A percentile compares a stretch with the other conserved stretches of the same genome.
These are phyloP conservation scores for Sclerotiophoma versabilis DNA, from an alignment of 2,329 filamentous ascomycete species.

Conservation along the genomic window DNA sequence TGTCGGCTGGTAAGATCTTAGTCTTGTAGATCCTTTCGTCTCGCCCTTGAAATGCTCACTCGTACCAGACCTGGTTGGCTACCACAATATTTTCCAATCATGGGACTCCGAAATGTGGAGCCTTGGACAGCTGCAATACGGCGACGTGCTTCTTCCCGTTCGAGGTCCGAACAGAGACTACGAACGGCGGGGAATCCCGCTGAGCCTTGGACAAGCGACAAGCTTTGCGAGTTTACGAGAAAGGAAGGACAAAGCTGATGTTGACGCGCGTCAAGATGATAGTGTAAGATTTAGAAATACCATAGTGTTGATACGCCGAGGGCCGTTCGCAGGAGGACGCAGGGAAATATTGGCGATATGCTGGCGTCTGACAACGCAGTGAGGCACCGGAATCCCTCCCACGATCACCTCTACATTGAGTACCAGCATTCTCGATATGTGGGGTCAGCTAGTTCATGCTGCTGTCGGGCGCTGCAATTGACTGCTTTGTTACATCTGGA, in stretches of 20 bases:
- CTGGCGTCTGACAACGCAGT: constrained; percentile 22
- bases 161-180: background rate
- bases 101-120: constrained; percentile 9
- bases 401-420: background rate
- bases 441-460: background rate
- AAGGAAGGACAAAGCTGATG: constrained; percentile 2
- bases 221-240: background rate
- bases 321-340: constrained; percentile 12
- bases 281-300: background rate
- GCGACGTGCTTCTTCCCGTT: constrained; percentile 1
- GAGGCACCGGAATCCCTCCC: constrained; percentile 19
- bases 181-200: background rate
- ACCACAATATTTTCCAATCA: background rate
- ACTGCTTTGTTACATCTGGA: constrained; percentile 7
- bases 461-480: constrained; percentile 4
- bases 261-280: constrained; percentile 14
- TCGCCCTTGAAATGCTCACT: constrained; percentile 3
- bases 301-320: constrained; percentile 2
- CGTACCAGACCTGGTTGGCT: constrained; percentile 7
- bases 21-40: constrained; percentile 9
- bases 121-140: background rate
- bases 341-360: constrained; percentile 30
- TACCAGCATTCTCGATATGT: background rate
- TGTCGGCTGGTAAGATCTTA: constrained; percentile 7
- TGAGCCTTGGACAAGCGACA: background rate